Base-by-base conservation (phyloP, 2,329 filamentous ascomycete species). In the Cryphonectria carpinicola region DNA sequence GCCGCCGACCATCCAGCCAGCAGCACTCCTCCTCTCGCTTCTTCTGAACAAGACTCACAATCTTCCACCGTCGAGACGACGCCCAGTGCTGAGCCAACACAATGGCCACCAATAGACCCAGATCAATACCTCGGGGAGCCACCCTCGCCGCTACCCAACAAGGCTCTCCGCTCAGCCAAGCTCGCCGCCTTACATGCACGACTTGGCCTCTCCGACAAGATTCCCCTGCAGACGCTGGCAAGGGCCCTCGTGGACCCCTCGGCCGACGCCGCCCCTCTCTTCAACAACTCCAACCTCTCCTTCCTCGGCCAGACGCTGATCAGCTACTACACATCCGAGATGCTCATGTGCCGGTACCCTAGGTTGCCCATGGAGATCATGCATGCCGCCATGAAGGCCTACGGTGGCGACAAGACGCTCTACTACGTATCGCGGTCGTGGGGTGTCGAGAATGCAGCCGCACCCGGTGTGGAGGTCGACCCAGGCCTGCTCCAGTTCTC, bases 161-260 rank as follows among this genome's bases (percentile, higher is more conserved):
- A 86, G 74, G 92, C 94, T 60, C 82, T 86, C 72, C 81, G 85
- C 74, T 98, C 95, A 63, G 91, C 94, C 73, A 98, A 98, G 84
- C 92, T 99, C 76, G 90, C 94, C 74, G 95, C 96, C 74, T 89
- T 99, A 62, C 95, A 98, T 81, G 93, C 95, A 76, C 93, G 96
- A 81, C 88, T 99, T 73, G 89, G 90, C 56, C 89, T 99, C 70
- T 91, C 95, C 35, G 87, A 88, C 73, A 93, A 92, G 82, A 87
- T 98, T 73, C 95, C 96, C 49, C 83, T 97, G 72, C 88, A 96
- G 83, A 95, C 93, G 6, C 89, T 99, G 74, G 95, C 93, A 72
- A 90, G 95, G 72, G 90, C 94, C 68, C 89, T 99, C 73, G 88
- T 98, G 77, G 93, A 97, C 80, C 84, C 90, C 43, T 95, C 95